Evolutionary conservation across 1,284 basidiomycete genomes (phyloP).

Genomic region (Grifola frondosa): DNA sequence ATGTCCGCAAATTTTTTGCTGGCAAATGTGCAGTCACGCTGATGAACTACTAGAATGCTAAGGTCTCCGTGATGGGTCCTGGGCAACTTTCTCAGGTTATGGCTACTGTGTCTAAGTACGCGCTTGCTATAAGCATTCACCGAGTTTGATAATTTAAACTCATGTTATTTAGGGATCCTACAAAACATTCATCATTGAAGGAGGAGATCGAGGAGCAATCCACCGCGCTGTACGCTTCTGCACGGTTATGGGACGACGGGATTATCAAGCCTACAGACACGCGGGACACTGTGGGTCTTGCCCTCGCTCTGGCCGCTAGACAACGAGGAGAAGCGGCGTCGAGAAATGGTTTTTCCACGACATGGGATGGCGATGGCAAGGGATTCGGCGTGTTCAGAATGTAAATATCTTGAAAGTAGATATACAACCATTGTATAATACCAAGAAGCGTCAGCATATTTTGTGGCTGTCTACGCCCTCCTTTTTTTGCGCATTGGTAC

Average conservation of each 20-base stretch:
- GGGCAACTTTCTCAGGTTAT: slow-evolving; percentile 92
- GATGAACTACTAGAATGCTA: slow-evolving; percentile 66
- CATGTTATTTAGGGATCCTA: slow-evolving; percentile 57
- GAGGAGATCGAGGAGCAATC: slow-evolving; percentile 86
- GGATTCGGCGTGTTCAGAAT: slow-evolving; percentile 91
- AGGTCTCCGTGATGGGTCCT: slow-evolving; percentile 96
- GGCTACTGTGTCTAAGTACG: slow-evolving; percentile 82
- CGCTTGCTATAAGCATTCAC: too few relatives aligned
- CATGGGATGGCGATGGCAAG: slow-evolving; percentile 72
- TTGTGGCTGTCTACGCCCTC: slow-evolving; percentile 17
- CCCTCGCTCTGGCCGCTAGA: slow-evolving; percentile 72
- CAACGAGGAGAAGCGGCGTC: slow-evolving; percentile 29
- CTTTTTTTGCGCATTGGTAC: slow-evolving; percentile 23
- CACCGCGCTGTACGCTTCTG: slow-evolving; percentile 83
- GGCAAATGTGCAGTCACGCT: not conserved
- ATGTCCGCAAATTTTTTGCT: slow-evolving; percentile 36
- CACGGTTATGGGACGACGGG: slow-evolving; percentile 93
- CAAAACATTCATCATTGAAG: slow-evolving; percentile 72
- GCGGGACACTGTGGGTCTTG: slow-evolving; percentile 82
- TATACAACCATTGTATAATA: not conserved
- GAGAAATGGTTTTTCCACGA: slow-evolving; percentile 38
- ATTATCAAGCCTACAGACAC: slow-evolving; percentile 93
- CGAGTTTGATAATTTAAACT: slow-evolving; percentile 8
- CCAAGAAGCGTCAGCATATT: not conserved
- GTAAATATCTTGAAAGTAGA: slow-evolving; percentile 45